These are phyloP conservation scores for Zygoascus hellenicus DNA, from an alignment of 1,139 yeast species.

Conservation along the genomic window DNA sequence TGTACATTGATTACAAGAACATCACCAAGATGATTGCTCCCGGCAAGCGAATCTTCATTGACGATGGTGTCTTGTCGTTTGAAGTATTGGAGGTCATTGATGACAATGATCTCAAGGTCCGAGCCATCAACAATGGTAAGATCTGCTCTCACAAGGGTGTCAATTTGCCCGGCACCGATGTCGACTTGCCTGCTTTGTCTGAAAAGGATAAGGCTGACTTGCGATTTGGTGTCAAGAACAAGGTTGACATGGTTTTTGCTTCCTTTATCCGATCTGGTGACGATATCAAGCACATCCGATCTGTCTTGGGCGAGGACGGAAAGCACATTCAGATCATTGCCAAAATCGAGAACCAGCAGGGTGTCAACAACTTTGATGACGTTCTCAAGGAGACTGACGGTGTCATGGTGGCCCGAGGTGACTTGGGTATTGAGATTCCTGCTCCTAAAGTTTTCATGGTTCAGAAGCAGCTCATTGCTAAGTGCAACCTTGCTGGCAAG, in stretches of 20 bases:
- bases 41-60: constrained; percentile 89
- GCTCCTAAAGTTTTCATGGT: constrained; percentile 98
- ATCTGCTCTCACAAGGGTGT: constrained; percentile 98
- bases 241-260: constrained; percentile 97
- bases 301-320: constrained; percentile 95
- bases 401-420: constrained; percentile 99
- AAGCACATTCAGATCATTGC: constrained; percentile 91
- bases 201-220: constrained; percentile 94
- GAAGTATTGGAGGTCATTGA: constrained; percentile 82
- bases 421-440: constrained; percentile 98
- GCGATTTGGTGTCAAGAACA: constrained; percentile 91
- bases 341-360: constrained; percentile 99
- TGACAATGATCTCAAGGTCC: constrained; percentile 73
- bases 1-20: constrained; percentile 93
- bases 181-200: constrained; percentile 94
- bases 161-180: constrained; percentile 97
- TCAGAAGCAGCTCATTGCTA: constrained; percentile 98
- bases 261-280: constrained; percentile 94
- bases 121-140: constrained; percentile 89
- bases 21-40: constrained; percentile 85
- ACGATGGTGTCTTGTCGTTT: constrained; percentile 96
- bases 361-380: constrained; percentile 98
- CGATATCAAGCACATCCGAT: constrained; percentile 85
- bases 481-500: constrained; percentile 98
- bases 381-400: constrained; percentile 94